Evolutionary conservation across 768 basidiomycete genomes (phyloP).

Genomic region (Saitozyma podzolica): DNA sequence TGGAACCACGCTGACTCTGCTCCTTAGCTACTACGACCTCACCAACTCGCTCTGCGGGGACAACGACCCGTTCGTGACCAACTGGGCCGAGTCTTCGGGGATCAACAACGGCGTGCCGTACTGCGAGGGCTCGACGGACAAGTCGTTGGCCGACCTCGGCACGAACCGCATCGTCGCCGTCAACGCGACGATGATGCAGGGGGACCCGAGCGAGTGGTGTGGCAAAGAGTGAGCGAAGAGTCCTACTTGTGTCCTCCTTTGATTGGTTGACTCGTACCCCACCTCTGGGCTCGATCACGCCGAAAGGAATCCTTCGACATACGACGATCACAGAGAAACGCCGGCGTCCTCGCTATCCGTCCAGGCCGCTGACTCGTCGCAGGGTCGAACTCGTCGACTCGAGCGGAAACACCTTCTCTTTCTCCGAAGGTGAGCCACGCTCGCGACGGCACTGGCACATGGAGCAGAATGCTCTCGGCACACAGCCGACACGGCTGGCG

Average conservation of each 20-base stretch:
- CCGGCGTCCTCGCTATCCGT: no score
- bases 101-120: constrained; percentile 18
- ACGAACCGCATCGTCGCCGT: constrained; percentile 22
- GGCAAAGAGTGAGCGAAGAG: constrained; percentile 8
- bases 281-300: no score
- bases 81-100: constrained; percentile 17
- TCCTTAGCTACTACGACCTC: constrained; percentile 18
- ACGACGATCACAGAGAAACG: no score
- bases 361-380: no score
- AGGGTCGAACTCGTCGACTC: no score
- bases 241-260: neutral
- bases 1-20: neutral
- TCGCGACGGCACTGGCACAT: no score
- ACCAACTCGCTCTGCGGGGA: constrained; percentile 16
- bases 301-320: no score
- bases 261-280: no score
- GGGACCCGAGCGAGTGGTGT: constrained; percentile 13
- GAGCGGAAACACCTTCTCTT: no score
- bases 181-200: constrained; percentile 11
- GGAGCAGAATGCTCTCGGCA: no score
- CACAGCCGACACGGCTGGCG: no score
- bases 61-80: constrained; percentile 1
- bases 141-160: constrained; percentile 9
- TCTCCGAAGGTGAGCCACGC: no score
- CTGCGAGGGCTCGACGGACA: constrained; percentile 11